phyloP scores from a whole-genome alignment of 2,329 filamentous ascomycete species.

The Xylaria sp. region DNA sequence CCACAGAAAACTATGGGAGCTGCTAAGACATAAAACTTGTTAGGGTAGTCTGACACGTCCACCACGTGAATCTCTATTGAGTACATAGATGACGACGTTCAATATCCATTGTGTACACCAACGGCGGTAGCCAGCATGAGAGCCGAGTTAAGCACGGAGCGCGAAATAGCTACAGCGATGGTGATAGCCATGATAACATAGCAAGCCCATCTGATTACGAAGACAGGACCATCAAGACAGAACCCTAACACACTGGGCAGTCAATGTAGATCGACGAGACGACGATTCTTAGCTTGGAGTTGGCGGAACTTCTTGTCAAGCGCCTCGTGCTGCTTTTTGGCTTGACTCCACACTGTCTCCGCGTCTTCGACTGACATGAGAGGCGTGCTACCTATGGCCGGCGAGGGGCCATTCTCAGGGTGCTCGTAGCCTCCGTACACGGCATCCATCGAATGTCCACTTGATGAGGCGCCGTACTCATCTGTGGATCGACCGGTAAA shows the following conservation, averaged over 20 bases:
- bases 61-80: neutral
- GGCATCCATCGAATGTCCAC: constrained; percentile 37
- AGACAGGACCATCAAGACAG: constrained; percentile 32
- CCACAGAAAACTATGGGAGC: neutral
- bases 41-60: constrained; percentile 2
- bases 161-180: constrained; percentile 33
- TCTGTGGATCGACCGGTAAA: constrained; percentile 44
- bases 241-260: constrained; percentile 39
- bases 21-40: neutral
- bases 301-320: constrained; percentile 52
- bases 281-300: constrained; percentile 48
- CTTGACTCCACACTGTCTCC: constrained; percentile 62
- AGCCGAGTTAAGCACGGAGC: constrained; percentile 33
- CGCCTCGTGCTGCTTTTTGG: constrained; percentile 51
- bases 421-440: constrained; percentile 50
- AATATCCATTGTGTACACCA: constrained; percentile 30
- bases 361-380: constrained; percentile 72
- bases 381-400: constrained; percentile 61
- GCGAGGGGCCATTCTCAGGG: constrained; percentile 44
- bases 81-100: constrained; percentile 1
- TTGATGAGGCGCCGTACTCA: constrained; percentile 38
- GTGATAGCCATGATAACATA: constrained; percentile 36
- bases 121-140: constrained; percentile 33
- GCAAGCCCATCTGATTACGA: constrained; percentile 38
- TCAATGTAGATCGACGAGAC: constrained; percentile 49